Evolutionary conservation across 1,284 basidiomycete genomes (phyloP).

Genomic region (Taiwanofungus camphoratus): DNA sequence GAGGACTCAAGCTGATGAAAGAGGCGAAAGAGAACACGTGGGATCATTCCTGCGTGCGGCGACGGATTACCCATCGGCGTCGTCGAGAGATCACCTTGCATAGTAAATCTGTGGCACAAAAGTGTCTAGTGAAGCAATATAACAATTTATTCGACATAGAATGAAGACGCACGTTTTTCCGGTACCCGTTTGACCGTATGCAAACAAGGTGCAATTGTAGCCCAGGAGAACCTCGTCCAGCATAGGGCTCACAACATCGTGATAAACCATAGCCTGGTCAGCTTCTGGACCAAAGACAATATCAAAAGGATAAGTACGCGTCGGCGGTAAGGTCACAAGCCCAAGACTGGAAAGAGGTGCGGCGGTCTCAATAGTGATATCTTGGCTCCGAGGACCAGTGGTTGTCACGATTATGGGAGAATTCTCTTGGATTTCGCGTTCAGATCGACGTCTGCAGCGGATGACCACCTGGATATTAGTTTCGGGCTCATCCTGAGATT

Average conservation of each 20-base stretch:
- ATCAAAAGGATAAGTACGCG: constrained; percentile 87
- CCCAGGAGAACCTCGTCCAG: constrained; percentile 90
- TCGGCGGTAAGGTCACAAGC: constrained; percentile 59
- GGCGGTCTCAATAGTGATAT: constrained; percentile 77
- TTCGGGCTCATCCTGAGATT: constrained; percentile 42
- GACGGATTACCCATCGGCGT: constrained; percentile 87
- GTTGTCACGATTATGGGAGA: constrained; percentile 81
- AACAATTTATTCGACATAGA: no score
- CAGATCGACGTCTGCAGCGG: constrained; percentile 77
- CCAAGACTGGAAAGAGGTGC: constrained; percentile 59
- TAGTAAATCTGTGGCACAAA: constrained; percentile 66
- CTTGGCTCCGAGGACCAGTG: constrained; percentile 63
- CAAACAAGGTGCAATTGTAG: constrained; percentile 98
- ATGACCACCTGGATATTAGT: constrained; percentile 91
- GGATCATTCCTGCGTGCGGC: constrained; percentile 92
- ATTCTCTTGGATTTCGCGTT: constrained; percentile 75
- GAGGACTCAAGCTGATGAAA: constrained; percentile 85
- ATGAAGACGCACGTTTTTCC: constrained; percentile 86
- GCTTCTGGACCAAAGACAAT: constrained; percentile 96
- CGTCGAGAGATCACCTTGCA: constrained; percentile 86
- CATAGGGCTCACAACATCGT: constrained; percentile 91
- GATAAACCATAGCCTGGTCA: constrained; percentile 92
- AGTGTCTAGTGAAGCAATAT: neutral
- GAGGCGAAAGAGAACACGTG: constrained; percentile 89
- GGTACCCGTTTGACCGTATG: constrained; percentile 98